A percentile compares a stretch with the other conserved stretches of the same genome.
Conservation (phyloP, 2,329 filamentous ascomycete genomes). For the Neopestalotiopsis clavispora region DNA sequence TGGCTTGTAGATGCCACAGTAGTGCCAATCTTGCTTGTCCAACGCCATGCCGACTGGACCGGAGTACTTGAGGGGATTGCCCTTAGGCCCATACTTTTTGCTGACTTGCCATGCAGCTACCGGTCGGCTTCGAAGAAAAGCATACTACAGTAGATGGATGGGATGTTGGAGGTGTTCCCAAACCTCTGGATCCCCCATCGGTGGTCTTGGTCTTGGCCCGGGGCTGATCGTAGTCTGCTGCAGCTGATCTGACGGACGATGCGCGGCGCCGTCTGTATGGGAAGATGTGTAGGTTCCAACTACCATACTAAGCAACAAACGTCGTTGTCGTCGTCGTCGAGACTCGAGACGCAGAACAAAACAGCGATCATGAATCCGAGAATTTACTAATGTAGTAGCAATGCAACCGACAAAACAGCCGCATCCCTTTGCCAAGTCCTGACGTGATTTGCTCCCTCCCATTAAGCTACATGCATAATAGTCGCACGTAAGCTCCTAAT, state of each 20-base stretch:
- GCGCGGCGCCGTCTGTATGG: neutral
- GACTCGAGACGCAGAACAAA: neutral
- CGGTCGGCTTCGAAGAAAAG: slow-evolving; percentile 21
- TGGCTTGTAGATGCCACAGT: slow-evolving; percentile 10
- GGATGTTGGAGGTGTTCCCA: neutral
- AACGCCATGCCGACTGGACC: slow-evolving; percentile 13
- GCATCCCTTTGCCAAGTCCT: neutral
- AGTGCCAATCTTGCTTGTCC: slow-evolving; percentile 7
- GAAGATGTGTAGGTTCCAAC: neutral
- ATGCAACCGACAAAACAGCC: neutral
- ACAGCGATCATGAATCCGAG: neutral
- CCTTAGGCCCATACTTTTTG: neutral
- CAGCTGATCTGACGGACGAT: neutral
- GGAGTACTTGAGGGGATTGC: slow-evolving; percentile 19
- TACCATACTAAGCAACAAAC: neutral
- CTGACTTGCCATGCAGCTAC: slow-evolving; percentile 25
- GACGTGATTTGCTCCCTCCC: neutral
- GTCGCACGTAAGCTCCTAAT: neutral
- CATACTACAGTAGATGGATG: no score
- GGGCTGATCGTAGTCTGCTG: neutral
- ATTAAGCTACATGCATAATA: slow-evolving; percentile 4
- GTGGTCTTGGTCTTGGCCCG: neutral
- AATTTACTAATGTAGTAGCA: no score
- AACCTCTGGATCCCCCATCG: neutral
- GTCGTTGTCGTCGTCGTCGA: neutral